These are phyloP conservation scores for Neodidymelliopsis sp. DNA, from an alignment of 2,329 filamentous ascomycete species.

Conservation along the genomic window DNA sequence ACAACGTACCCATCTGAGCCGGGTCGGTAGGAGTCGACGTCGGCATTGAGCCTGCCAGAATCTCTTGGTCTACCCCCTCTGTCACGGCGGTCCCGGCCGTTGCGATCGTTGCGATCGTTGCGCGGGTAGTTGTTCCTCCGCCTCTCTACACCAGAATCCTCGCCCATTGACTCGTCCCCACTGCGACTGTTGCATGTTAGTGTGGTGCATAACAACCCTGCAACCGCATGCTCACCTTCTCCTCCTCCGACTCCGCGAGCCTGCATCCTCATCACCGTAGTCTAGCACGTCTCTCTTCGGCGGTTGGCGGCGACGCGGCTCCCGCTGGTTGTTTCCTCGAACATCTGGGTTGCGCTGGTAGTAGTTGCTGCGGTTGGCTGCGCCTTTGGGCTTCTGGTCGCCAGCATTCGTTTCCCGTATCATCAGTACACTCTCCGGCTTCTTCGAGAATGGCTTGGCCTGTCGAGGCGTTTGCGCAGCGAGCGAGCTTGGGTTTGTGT, in stretches of 20 bases:
- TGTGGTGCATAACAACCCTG: slow-evolving; percentile 11
- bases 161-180: slow-evolving; percentile 83
- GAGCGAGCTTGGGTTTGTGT: slow-evolving; percentile 53
- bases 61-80: slow-evolving; percentile 19
- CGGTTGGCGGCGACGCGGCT: slow-evolving; percentile 61
- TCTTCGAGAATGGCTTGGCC: slow-evolving; percentile 72
- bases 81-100: slow-evolving; percentile 30
- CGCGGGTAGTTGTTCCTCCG: slow-evolving; percentile 27
- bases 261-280: slow-evolving; percentile 39
- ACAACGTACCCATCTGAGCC: slow-evolving; percentile 37
- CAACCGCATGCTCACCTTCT: slow-evolving; percentile 26
- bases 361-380: slow-evolving; percentile 83
- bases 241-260: slow-evolving; percentile 29
- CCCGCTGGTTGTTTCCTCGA: slow-evolving; percentile 61
- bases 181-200: slow-evolving; percentile 39
- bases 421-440: slow-evolving; percentile 73
- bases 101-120: slow-evolving; percentile 11
- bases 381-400: slow-evolving; percentile 82
- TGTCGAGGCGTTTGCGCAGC: slow-evolving; percentile 67
- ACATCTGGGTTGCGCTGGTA: slow-evolving; percentile 91
- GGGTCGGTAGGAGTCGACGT: slow-evolving; percentile 45
- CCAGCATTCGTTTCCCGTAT: slow-evolving; percentile 76
- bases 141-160: slow-evolving; percentile 61
- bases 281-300: slow-evolving; percentile 38
- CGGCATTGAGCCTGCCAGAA: slow-evolving; percentile 19